Percentiles rank a stretch among this genome's conserved stretches.
phyloP scores from a whole-genome alignment of 805 yeast species.

The Candida xyloterini region DNA sequence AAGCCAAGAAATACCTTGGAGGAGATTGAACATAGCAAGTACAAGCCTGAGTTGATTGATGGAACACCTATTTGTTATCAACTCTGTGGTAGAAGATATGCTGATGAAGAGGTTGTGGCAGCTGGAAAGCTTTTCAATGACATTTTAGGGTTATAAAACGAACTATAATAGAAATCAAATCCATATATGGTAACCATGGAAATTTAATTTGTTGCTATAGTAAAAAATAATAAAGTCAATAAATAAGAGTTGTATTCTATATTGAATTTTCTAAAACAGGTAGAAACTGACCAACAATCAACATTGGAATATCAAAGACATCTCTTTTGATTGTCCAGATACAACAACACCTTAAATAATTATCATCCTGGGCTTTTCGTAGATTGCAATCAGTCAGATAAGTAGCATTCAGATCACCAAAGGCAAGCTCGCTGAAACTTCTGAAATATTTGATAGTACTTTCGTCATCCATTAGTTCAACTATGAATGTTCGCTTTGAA shows the following conservation, averaged over 20 bases:
- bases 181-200: not conserved
- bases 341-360: conserved; percentile 58
- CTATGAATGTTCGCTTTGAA: conserved; percentile 61
- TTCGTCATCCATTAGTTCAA: conserved; percentile 80
- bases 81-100: conserved; percentile 51
- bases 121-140: conserved; percentile 32
- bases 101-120: conserved; percentile 53
- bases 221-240: not conserved
- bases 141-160: conserved; percentile 20
- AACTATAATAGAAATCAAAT: not conserved
- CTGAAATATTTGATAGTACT: conserved; percentile 70
- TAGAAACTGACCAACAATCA: conserved; percentile 76
- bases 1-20: conserved; percentile 46
- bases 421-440: conserved; percentile 67
- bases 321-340: conserved; percentile 87
- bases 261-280: conserved; percentile 49
- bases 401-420: conserved; percentile 57
- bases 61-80: conserved; percentile 59
- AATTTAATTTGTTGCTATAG: no score
- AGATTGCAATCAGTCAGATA: conserved; percentile 50
- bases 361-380: conserved; percentile 37
- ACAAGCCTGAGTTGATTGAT: conserved; percentile 44
- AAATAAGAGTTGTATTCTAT: not conserved
- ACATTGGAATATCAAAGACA: conserved; percentile 79
- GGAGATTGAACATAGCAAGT: conserved; percentile 44